Evolutionary conservation across 2,329 filamentous ascomycete genomes (phyloP).

Genomic region (Pyrenophora seminiperda): DNA sequence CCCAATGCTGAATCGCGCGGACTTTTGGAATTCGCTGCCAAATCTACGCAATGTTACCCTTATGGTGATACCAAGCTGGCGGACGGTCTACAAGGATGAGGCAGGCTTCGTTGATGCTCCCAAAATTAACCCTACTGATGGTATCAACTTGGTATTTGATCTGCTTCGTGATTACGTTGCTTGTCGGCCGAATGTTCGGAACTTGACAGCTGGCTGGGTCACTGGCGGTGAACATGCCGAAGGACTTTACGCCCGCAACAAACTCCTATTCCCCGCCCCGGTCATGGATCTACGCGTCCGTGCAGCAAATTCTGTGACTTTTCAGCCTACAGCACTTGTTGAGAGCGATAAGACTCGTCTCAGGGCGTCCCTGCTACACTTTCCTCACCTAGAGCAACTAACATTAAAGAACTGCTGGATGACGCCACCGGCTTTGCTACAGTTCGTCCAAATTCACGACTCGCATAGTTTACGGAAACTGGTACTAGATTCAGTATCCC

Average conservation of each 20-base stretch:
- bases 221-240: constrained; percentile 70
- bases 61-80: constrained; percentile 70
- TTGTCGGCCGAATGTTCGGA: constrained; percentile 57
- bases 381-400: constrained; percentile 64
- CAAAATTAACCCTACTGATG: constrained; percentile 57
- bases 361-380: constrained; percentile 50
- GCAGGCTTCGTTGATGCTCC: constrained; percentile 58
- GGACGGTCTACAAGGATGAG: constrained; percentile 60
- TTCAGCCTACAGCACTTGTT: constrained; percentile 11
- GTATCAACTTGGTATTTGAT: constrained; percentile 58
- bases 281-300: constrained; percentile 43
- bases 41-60: constrained; percentile 61
- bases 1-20: constrained; percentile 58
- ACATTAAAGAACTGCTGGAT: constrained; percentile 73
- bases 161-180: constrained; percentile 60
- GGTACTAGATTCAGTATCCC: constrained; percentile 67
- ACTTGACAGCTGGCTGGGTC: constrained; percentile 68
- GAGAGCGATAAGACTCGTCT: constrained; percentile 18
- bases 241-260: constrained; percentile 66
- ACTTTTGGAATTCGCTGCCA: constrained; percentile 67
- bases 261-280: constrained; percentile 67
- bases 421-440: constrained; percentile 61
- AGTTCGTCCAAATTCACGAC: constrained; percentile 58
- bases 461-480: constrained; percentile 58
- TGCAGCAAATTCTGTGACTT: constrained; percentile 7